Conservation (phyloP, 768 basidiomycete species). For the Russula griseocarnosa region DNA sequence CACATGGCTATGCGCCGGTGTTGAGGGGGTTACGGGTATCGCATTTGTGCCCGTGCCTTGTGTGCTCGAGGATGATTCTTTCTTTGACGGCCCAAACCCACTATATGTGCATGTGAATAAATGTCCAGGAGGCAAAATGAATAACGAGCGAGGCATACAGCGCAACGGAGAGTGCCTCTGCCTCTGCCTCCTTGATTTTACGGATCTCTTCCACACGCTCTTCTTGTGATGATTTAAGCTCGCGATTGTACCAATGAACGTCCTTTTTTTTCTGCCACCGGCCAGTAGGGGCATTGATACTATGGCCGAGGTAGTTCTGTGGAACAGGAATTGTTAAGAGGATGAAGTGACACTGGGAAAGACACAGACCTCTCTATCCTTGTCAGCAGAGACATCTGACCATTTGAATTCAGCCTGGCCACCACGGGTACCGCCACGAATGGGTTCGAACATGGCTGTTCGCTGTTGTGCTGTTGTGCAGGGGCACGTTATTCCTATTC, state of each 20-base stretch:
- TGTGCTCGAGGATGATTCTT: conserved; percentile 21
- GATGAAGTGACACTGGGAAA: neutral
- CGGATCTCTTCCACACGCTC: conserved; percentile 70
- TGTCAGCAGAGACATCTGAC: conserved; percentile 86
- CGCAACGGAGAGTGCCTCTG: conserved; percentile 78
- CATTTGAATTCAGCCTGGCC: conserved; percentile 90
- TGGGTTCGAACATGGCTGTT: conserved; percentile 69
- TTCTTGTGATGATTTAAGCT: conserved; percentile 40
- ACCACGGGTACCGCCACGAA: conserved; percentile 86
- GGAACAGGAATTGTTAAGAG: neutral
- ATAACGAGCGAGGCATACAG: conserved; percentile 46
- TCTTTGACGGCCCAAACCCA: conserved; percentile 62
- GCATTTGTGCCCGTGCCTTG: conserved; percentile 35
- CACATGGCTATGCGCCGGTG: conserved; percentile 13
- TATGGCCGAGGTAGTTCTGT: conserved; percentile 92
- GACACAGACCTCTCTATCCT: conserved; percentile 75
- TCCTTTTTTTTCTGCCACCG: conserved; percentile 99
- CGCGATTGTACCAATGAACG: conserved; percentile 90
- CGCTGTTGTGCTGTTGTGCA: neutral
- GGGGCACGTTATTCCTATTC: neutral
- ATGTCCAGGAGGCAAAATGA: neutral
- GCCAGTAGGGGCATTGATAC: conserved; percentile 91
- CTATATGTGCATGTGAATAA: conserved; percentile 37
- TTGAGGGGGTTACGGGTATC: conserved; percentile 28
- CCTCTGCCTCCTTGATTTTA: conserved; percentile 81